Conservation (phyloP, 495 filamentous ascomycete species). For the Aspergillus biplanus region DNA sequence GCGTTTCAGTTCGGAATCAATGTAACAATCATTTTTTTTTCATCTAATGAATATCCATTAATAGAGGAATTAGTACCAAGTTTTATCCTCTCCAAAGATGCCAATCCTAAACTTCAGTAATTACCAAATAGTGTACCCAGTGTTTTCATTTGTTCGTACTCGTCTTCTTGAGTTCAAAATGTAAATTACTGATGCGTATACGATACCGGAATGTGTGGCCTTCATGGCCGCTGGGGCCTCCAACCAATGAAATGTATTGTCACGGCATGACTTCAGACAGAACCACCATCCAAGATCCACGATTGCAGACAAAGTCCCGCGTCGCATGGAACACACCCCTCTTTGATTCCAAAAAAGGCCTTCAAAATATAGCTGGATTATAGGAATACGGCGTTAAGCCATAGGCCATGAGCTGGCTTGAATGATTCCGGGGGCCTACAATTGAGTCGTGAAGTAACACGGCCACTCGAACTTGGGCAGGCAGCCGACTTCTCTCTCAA, state of each 20-base stretch:
- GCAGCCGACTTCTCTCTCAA: not conserved
- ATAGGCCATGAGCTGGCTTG: not conserved
- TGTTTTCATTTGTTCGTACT: too few relatives aligned
- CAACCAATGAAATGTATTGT: slow-evolving; percentile 22
- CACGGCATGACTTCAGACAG: slow-evolving; percentile 15
- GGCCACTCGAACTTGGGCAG: not conserved
- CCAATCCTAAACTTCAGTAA: too few relatives aligned
- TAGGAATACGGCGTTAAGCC: not conserved
- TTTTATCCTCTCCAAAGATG: not conserved
- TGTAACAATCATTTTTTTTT: slow-evolving; percentile 6
- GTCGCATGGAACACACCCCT: not conserved
- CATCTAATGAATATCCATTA: not conserved
- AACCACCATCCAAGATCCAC: not conserved
- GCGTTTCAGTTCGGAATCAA: slow-evolving; percentile 18
- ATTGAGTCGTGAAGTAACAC: not conserved
- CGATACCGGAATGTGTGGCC: not conserved
- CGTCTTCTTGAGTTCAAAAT: too few relatives aligned
- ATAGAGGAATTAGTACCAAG: not conserved
- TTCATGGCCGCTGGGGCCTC: not conserved
- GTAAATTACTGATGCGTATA: slow-evolving; percentile 19
- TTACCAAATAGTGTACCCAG: too few relatives aligned
- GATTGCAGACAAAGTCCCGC: not conserved
- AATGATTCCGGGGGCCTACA: not conserved
- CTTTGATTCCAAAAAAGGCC: not conserved
- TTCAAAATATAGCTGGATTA: not conserved